Percentiles rank a stretch among this genome's conserved stretches.
Evolutionary conservation across 495 filamentous ascomycete species (phyloP).

Genomic region (Aspergillus mulundensis): DNA sequence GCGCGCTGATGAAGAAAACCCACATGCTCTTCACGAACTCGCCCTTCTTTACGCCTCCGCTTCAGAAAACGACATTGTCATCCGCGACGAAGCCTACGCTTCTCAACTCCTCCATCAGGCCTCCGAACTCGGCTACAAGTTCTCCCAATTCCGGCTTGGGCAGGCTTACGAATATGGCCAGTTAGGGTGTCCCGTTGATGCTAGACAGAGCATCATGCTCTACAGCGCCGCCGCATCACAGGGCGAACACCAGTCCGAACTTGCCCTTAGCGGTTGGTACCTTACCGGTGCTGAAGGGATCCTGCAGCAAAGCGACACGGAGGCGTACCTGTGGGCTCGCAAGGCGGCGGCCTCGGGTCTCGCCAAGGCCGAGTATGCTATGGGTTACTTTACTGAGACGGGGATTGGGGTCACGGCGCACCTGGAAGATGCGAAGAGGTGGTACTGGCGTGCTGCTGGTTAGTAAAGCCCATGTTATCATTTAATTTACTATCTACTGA

Average conservation of each 20-base stretch:
- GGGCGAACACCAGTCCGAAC: constrained; percentile 90
- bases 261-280: constrained; percentile 94
- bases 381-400: constrained; percentile 96
- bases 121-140: constrained; percentile 90
- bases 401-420: constrained; percentile 86
- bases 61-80: constrained; percentile 61
- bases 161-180: constrained; percentile 86
- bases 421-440: constrained; percentile 91
- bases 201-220: constrained; percentile 81
- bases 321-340: constrained; percentile 94
- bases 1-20: constrained; percentile 81
- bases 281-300: constrained; percentile 86
- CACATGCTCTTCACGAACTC: constrained; percentile 92
- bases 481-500: not conserved
- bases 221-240: constrained; percentile 89
- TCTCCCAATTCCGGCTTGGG: constrained; percentile 86
- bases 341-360: constrained; percentile 84
- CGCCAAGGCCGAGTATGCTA: constrained; percentile 91
- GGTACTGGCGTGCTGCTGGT: constrained; percentile 98
- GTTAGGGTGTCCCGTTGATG: constrained; percentile 76
- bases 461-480: constrained; percentile 42
- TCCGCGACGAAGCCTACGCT: constrained; percentile 77
- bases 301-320: constrained; percentile 86
- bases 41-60: constrained; percentile 78
- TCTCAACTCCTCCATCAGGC: constrained; percentile 76